Percentiles rank a stretch among this genome's conserved stretches.
These are phyloP conservation scores for Yamadazyma atlantica DNA, from an alignment of 1,139 yeast genomes.

Conservation along the genomic window DNA sequence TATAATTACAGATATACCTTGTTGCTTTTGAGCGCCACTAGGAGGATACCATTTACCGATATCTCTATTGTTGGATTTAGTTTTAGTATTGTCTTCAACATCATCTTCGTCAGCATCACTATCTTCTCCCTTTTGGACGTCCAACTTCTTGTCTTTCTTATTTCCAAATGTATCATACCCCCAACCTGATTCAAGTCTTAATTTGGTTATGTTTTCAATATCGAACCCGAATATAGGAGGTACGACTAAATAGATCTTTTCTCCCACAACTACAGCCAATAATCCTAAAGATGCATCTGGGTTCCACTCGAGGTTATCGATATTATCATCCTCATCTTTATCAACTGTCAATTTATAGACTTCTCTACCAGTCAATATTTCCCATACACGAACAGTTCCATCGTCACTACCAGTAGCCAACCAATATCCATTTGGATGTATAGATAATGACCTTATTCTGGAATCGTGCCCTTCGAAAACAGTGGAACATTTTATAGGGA, in stretches of 20 bases:
- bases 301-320: slow-evolving; percentile 87
- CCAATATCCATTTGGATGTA: slow-evolving; percentile 92
- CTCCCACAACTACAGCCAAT: slow-evolving; percentile 84
- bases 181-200: slow-evolving; percentile 86
- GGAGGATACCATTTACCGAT: slow-evolving; percentile 89
- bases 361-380: slow-evolving; percentile 91
- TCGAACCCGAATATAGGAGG: slow-evolving; percentile 93
- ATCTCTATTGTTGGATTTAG: slow-evolving; percentile 45
- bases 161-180: slow-evolving; percentile 80
- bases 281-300: slow-evolving; percentile 74
- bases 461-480: slow-evolving; percentile 80
- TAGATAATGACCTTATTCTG: slow-evolving; percentile 75
- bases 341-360: slow-evolving; percentile 59
- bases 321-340: slow-evolving; percentile 67
- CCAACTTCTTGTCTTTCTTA: slow-evolving; percentile 38
- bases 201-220: slow-evolving; percentile 77
- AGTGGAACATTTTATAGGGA: slow-evolving; percentile 91
- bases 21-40: slow-evolving; percentile 54
- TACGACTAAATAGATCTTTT: slow-evolving; percentile 69
- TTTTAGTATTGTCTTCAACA: slow-evolving; percentile 31
- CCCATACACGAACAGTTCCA: slow-evolving; percentile 96
- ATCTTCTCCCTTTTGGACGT: slow-evolving; percentile 38
- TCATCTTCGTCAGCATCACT: slow-evolving; percentile 40
- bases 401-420: slow-evolving; percentile 98
- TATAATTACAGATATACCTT: slow-evolving; percentile 71